phyloP scores from a whole-genome alignment of 257 asterid genomes.

The Thymus mandschuricus region DNA sequence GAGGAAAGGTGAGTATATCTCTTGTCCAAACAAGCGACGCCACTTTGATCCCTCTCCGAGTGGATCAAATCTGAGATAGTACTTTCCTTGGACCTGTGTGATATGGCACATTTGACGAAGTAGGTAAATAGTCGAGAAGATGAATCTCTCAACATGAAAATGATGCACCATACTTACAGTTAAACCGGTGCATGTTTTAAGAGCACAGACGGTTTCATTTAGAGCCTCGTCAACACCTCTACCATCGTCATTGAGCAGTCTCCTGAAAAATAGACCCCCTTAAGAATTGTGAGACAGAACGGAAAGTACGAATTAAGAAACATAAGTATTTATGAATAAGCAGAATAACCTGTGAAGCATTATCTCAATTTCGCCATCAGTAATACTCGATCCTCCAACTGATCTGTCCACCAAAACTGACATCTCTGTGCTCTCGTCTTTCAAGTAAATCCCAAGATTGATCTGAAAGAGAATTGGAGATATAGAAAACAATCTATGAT shows the following conservation, averaged over 20 bases:
- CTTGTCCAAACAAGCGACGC: constrained; percentile 95
- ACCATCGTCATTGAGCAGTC: constrained; percentile 82
- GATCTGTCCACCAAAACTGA: constrained; percentile 96
- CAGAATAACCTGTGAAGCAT: constrained; percentile 83
- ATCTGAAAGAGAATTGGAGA: constrained; percentile 51
- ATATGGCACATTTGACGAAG: neutral
- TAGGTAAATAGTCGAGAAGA: neutral
- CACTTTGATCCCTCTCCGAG: constrained; percentile 93
- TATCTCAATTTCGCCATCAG: constrained; percentile 87
- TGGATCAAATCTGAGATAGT: constrained; percentile 75
- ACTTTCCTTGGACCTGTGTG: constrained; percentile 81
- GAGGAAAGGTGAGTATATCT: constrained; percentile 92
- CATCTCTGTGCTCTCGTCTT: constrained; percentile 72
- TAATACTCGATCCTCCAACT: constrained; percentile 88
- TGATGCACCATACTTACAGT: constrained; percentile 54
- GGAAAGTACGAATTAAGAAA: neutral
- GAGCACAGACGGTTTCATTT: constrained; percentile 78
- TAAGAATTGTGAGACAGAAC: neutral
- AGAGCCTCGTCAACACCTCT: constrained; percentile 93
- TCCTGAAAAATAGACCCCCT: constrained; percentile 50
- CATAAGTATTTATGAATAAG: neutral
- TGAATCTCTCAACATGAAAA: neutral
- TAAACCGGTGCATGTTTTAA: constrained; percentile 64
- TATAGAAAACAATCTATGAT: neutral
- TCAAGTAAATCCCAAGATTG: constrained; percentile 86